These are phyloP conservation scores for Asclepias syriaca DNA, from an alignment of 257 asterid genomes.

Conservation along the genomic window DNA sequence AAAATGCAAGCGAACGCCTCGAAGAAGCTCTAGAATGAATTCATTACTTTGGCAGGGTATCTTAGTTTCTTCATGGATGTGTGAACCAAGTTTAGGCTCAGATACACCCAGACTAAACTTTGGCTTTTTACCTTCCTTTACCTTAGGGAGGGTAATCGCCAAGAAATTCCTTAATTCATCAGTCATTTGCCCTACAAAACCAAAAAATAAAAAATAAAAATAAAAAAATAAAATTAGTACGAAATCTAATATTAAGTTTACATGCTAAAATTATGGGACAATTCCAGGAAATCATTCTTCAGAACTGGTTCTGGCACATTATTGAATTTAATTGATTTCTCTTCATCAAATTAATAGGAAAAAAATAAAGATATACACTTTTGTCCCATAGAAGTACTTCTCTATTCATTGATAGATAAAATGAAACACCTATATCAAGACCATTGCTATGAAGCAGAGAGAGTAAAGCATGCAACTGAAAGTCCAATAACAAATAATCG, in stretches of 20 bases:
- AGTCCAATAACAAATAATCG: not conserved
- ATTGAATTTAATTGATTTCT: not conserved
- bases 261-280: not conserved
- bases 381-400: too few relatives aligned
- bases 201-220: too few relatives aligned
- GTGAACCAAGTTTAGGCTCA: conserved; percentile 90
- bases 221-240: not conserved
- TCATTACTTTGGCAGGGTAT: conserved; percentile 88
- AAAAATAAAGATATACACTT: too few relatives aligned
- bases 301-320: not conserved
- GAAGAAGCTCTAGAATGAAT: conserved; percentile 76
- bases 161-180: conserved; percentile 72
- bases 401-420: too few relatives aligned
- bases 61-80: conserved; percentile 69
- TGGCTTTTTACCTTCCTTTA: conserved; percentile 78
- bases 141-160: conserved; percentile 75
- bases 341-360: not conserved
- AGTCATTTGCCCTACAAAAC: conserved; percentile 74
- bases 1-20: conserved; percentile 82
- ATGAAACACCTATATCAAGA: too few relatives aligned
- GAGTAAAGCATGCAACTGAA: too few relatives aligned
- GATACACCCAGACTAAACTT: conserved; percentile 75
- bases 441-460: too few relatives aligned
- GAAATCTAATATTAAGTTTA: not conserved
- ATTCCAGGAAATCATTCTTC: not conserved